Percentiles rank a stretch among this genome's conserved stretches.
Evolutionary conservation across 2,329 filamentous ascomycete species (phyloP).

Genomic region (Cercospora beticola): DNA sequence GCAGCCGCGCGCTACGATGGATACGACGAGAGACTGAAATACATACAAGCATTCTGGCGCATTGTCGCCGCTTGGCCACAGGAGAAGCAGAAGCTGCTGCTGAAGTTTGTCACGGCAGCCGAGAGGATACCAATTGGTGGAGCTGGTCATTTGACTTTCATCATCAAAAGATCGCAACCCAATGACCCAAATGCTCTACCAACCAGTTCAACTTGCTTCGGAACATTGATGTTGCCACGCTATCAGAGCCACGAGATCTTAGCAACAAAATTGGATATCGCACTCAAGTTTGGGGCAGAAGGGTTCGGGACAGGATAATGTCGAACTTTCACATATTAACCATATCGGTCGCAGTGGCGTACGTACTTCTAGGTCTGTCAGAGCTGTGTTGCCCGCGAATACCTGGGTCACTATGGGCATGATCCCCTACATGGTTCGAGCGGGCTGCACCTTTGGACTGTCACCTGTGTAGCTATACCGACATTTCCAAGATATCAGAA

Average conservation of each 20-base stretch:
- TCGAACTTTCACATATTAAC: no score
- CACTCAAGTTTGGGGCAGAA: constrained; percentile 74
- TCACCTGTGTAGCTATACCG: neutral
- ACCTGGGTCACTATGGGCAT: no score
- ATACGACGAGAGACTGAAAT: constrained; percentile 67
- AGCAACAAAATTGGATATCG: constrained; percentile 73
- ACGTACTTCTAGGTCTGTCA: no score
- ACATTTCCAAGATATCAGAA: constrained; percentile 21
- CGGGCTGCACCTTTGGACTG: no score
- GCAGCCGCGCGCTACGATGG: constrained; percentile 75
- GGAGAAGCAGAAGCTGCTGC: constrained; percentile 69
- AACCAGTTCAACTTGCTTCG: constrained; percentile 90
- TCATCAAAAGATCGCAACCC: constrained; percentile 74
- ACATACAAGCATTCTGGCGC: constrained; percentile 80
- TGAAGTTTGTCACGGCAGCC: constrained; percentile 94
- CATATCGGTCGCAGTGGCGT: no score
- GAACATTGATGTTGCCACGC: constrained; percentile 79
- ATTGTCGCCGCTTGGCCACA: constrained; percentile 68
- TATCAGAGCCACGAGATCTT: constrained; percentile 72
- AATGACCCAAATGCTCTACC: constrained; percentile 64
- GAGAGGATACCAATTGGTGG: constrained; percentile 88
- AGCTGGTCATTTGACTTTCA: constrained; percentile 76
- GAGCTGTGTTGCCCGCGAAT: no score
- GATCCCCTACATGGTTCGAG: no score
- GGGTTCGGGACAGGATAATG: constrained; percentile 69